Evolutionary conservation across 1,284 basidiomycete genomes (phyloP).

Genomic region (Tranzscheliella williamsii): DNA sequence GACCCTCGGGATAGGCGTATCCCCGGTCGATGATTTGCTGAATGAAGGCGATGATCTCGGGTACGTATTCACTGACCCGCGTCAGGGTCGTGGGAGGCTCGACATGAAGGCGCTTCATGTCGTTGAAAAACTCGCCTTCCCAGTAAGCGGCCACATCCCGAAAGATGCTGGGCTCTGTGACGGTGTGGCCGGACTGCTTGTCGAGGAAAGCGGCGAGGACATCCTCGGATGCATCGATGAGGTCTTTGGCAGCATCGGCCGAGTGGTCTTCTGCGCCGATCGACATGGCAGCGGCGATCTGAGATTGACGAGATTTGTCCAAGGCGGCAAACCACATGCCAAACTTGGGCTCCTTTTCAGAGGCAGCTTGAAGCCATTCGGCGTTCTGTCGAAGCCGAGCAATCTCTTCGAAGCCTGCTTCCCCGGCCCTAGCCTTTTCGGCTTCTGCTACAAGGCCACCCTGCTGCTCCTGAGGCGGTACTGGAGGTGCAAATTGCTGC

Average conservation of each 20-base stretch:
- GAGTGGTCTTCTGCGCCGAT: conserved; percentile 38
- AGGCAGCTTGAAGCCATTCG: conserved; percentile 40
- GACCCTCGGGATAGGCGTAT: conserved; percentile 72
- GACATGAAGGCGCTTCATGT: conserved; percentile 86
- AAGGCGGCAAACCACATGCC: conserved; percentile 55
- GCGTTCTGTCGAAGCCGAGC: conserved; percentile 34
- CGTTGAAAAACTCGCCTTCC: conserved; percentile 87
- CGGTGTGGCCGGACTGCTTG: conserved; percentile 67
- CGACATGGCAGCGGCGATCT: conserved; percentile 52
- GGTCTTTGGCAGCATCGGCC: conserved; percentile 19
- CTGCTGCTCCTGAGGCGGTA: conserved; percentile 47
- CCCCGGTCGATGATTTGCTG: conserved; percentile 84
- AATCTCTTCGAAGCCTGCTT: conserved; percentile 56
- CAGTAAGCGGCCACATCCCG: conserved; percentile 82
- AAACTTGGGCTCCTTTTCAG: conserved; percentile 54
- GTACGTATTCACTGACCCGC: conserved; percentile 94
- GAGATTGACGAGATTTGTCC: conserved; percentile 49
- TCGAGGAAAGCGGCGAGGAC: conserved; percentile 49
- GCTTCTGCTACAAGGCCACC: conserved; percentile 27
- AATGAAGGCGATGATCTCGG: conserved; percentile 89
- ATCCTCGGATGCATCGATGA: conserved; percentile 54
- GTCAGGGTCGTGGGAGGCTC: conserved; percentile 87
- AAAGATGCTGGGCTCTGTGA: conserved; percentile 85
- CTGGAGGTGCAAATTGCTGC: conserved; percentile 46
- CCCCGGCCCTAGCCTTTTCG: conserved; percentile 38